phyloP scores from a whole-genome alignment of 352 stramenopile genomes.

The Globisporangium iwayamae region DNA sequence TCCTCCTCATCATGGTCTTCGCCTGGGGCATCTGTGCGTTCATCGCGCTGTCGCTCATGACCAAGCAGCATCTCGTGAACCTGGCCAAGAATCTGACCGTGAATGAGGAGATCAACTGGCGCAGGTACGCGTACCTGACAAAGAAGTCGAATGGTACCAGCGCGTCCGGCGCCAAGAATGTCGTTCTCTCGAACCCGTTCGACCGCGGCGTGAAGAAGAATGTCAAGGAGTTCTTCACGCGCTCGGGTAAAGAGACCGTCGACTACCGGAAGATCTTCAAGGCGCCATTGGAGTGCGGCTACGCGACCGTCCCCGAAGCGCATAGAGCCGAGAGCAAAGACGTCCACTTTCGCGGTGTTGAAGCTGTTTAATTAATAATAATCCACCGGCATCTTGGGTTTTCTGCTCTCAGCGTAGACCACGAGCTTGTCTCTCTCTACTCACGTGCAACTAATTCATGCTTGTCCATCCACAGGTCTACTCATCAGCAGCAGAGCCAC shows the following conservation, averaged over 20 bases:
- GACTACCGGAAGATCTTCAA: slow-evolving; percentile 45
- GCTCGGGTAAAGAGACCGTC: slow-evolving; percentile 25
- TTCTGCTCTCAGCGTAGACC: neutral
- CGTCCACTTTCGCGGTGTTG: slow-evolving; percentile 10
- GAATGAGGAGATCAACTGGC: slow-evolving; percentile 85
- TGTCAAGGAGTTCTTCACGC: slow-evolving; percentile 46
- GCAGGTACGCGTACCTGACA: slow-evolving; percentile 67
- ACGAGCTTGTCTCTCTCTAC: neutral
- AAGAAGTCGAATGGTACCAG: slow-evolving; percentile 15
- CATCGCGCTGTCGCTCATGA: slow-evolving; percentile 51
- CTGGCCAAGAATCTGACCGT: slow-evolving; percentile 71
- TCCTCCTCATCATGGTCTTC: slow-evolving; percentile 62
- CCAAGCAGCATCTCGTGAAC: slow-evolving; percentile 63
- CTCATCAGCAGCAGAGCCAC: slow-evolving; percentile 18
- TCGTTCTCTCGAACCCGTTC: slow-evolving; percentile 37
- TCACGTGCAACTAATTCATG: neutral
- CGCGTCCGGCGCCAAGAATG: neutral
- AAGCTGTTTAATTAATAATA: slow-evolving; percentile 13
- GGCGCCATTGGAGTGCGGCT: slow-evolving; percentile 13
- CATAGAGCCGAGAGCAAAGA: slow-evolving; percentile 18
- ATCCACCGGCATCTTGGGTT: neutral
- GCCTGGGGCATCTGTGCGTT: slow-evolving; percentile 49
- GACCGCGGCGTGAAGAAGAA: slow-evolving; percentile 40
- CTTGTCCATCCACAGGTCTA: neutral
- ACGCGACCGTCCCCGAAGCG: slow-evolving; percentile 16